Evolutionary conservation across 2,329 filamentous ascomycete genomes (phyloP).

Genomic region (Calonectria montana): DNA sequence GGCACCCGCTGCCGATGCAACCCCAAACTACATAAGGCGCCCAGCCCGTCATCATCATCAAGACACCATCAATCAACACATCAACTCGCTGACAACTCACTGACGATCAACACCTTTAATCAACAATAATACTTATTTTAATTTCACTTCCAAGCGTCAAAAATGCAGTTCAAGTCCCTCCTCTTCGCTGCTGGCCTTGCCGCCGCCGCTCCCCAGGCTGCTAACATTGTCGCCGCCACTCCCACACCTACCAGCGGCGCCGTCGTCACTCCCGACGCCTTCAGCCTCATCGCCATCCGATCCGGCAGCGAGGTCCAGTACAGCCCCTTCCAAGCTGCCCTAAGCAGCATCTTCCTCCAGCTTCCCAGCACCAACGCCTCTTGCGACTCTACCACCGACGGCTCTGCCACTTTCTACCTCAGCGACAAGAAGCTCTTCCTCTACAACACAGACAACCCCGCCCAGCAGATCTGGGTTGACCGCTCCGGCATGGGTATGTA

Average conservation of each 20-base stretch:
- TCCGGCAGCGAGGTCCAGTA: conserved; percentile 63
- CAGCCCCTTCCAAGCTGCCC: conserved; percentile 55
- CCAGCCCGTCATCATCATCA: neutral
- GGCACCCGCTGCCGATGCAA: neutral
- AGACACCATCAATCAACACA: neutral
- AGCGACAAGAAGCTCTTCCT: conserved; percentile 60
- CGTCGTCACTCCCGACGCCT: neutral
- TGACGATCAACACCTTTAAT: neutral
- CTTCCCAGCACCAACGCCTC: conserved; percentile 58
- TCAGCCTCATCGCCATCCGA: conserved; percentile 61
- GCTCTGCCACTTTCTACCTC: conserved; percentile 60
- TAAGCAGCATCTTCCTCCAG: conserved; percentile 56
- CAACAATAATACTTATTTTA: neutral
- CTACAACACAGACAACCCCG: conserved; percentile 52
- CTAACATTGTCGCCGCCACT: neutral
- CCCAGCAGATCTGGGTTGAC: conserved; percentile 65
- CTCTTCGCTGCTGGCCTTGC: conserved; percentile 29
- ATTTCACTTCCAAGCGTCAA: neutral
- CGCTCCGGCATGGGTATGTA: conserved; percentile 68
- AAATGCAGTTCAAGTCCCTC: conserved; percentile 40
- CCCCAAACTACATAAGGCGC: neutral
- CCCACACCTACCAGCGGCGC: neutral
- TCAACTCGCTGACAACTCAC: neutral
- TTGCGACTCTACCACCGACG: conserved; percentile 55
- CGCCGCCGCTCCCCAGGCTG: neutral